Conservation (phyloP, 352 stramenopile genomes). For the Phytophthora constricta region DNA sequence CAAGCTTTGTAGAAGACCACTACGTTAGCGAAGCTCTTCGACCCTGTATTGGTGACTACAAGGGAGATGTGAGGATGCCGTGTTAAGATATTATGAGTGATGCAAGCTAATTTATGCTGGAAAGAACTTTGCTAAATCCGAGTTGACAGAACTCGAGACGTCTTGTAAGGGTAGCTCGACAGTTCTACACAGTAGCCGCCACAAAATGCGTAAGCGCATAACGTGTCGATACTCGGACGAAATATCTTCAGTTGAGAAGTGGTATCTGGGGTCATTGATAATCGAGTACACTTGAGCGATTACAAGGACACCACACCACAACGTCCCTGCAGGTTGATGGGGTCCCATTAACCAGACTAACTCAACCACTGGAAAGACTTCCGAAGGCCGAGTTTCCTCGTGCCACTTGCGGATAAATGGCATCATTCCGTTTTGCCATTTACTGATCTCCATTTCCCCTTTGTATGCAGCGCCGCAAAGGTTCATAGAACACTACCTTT, state of each 20-base stretch:
- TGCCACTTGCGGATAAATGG: neutral
- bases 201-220: neutral
- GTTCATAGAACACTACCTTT: neutral
- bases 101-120: too few relatives aligned
- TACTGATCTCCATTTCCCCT: neutral
- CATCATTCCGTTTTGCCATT: neutral
- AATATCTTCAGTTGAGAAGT: neutral
- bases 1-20: too few relatives aligned
- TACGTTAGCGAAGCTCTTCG: too few relatives aligned
- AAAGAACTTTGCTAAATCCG: neutral
- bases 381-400: neutral
- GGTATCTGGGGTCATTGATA: neutral
- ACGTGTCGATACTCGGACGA: neutral
- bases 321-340: neutral
- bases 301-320: neutral
- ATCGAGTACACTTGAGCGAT: neutral
- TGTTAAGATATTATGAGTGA: too few relatives aligned
- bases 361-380: neutral
- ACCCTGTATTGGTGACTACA: too few relatives aligned
- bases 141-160: neutral
- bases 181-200: neutral
- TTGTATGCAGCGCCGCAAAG: neutral
- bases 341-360: neutral
- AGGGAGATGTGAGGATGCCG: too few relatives aligned
- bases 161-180: neutral